Evolutionary conservation across 371 early-diverging fungal genomes (phyloP).

Genomic region (Syncephalastrum monosporum): DNA sequence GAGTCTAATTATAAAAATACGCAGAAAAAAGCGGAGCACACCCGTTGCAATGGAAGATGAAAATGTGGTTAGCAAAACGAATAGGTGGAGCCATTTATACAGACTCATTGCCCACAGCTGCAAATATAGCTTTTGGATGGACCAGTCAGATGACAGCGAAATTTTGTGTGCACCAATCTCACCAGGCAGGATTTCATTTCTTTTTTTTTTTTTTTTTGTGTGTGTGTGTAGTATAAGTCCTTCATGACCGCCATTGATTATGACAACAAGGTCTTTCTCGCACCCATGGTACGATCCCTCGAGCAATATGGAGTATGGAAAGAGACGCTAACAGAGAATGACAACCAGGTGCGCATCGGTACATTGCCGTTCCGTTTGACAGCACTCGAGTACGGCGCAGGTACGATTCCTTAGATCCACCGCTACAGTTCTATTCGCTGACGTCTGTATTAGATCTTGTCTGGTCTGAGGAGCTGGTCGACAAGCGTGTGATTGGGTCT

Average conservation of each 20-base stretch:
- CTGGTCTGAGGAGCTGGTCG: conserved; percentile 91
- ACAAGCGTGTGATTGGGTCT: conserved; percentile 83
- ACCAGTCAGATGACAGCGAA: too few species aligned
- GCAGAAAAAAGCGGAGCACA: too few species aligned
- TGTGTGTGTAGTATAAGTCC: too few species aligned
- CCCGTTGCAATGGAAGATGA: too few species aligned
- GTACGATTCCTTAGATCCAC: conserved; percentile 31
- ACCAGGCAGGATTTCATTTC: too few species aligned
- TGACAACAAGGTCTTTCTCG: conserved; percentile 71
- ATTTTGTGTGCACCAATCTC: too few species aligned
- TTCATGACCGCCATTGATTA: conserved; percentile 33
- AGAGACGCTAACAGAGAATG: neutral
- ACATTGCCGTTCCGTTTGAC: conserved; percentile 86
- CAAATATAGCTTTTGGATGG: too few species aligned
- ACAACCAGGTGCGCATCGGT: conserved; percentile 73
- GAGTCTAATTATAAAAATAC: too few species aligned
- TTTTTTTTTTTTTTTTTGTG: too few species aligned
- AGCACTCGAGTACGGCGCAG: conserved; percentile 87
- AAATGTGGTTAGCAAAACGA: too few species aligned
- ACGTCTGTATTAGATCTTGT: conserved; percentile 67
- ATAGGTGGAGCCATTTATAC: too few species aligned
- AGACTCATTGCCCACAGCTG: too few species aligned
- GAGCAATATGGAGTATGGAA: neutral
- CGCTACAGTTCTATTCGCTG: neutral
- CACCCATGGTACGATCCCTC: conserved; percentile 77